These are phyloP conservation scores for Fusarium brachygibbosum DNA, from an alignment of 2,329 filamentous ascomycete species.

Conservation along the genomic window DNA sequence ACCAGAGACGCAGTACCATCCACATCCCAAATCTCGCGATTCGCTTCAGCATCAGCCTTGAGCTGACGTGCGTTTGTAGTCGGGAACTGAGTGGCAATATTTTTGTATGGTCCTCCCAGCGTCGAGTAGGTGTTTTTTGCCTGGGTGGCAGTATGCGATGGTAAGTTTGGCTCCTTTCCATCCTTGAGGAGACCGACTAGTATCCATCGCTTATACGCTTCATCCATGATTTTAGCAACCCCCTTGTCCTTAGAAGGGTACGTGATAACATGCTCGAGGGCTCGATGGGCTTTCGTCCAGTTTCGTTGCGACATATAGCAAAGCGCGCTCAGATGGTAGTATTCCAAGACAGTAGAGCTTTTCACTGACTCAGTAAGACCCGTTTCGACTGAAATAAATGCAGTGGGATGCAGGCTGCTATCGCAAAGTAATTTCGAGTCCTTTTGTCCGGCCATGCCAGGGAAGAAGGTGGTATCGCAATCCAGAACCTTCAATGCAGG, in stretches of 20 bases:
- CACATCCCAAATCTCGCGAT: conserved; percentile 70
- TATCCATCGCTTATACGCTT: conserved; percentile 93
- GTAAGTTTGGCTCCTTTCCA: conserved; percentile 70
- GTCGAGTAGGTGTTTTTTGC: conserved; percentile 69
- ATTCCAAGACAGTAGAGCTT: conserved; percentile 71
- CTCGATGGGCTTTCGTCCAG: conserved; percentile 73
- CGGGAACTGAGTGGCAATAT: conserved; percentile 77
- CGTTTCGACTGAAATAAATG: conserved; percentile 71
- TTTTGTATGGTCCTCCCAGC: conserved; percentile 77
- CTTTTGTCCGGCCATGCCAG: conserved; percentile 58
- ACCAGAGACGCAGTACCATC: conserved; percentile 83
- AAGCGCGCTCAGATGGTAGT: conserved; percentile 75
- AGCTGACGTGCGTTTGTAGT: conserved; percentile 67
- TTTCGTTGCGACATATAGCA: conserved; percentile 71
- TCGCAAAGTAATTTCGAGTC: conserved; percentile 62
- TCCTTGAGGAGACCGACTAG: conserved; percentile 79
- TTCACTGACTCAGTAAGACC: conserved; percentile 70
- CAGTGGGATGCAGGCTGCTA: conserved; percentile 58
- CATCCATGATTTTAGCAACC: conserved; percentile 83
- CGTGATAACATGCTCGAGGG: conserved; percentile 75
- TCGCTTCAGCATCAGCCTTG: conserved; percentile 72
- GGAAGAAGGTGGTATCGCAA: conserved; percentile 75
- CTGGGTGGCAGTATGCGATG: conserved; percentile 66
- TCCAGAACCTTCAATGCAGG: conserved; percentile 73
- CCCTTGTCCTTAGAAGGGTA: conserved; percentile 74